Base-by-base conservation (phyloP, 1,284 basidiomycete species). In the Mycena sp. region DNA sequence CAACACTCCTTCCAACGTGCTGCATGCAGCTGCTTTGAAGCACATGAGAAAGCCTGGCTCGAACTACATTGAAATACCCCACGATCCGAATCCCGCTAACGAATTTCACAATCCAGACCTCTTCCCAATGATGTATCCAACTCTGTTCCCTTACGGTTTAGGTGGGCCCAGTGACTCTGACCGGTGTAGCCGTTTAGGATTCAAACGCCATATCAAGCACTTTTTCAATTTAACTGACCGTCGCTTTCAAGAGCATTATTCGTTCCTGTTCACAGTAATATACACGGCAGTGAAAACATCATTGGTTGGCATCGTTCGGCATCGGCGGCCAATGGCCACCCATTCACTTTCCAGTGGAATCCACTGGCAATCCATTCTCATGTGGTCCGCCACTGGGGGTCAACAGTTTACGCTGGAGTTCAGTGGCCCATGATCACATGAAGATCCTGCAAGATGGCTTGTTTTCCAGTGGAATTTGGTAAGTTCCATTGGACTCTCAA, bases 131-230 rank as follows among this genome's bases (percentile, higher is more conserved):
- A 73, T 78, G 10, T 78, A 76, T 64, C 77, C 76, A 0, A 74
- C 73, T n/a, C 63, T 79, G 7, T 79, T 77, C 64, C 79, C 77
- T 0, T 80, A 75, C 64, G 78, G 80, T 2, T 60, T 76, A 5
- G 78, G 79, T 4, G 79, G 77, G 0, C 72, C 76, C 59, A 76
- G 79, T 49, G 66, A 80, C 51, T 25, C n/a, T 0, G 19, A 25
- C 5, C 44, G 76, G 1, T 23, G 6, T 0, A 30, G 38, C 0
- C 19, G 41, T 0, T 6, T 80, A 0, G 69, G 68, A 2, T 55
- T 78, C 11, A 70, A 74, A 50, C 25, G n/a, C 1, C 74, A 78
- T 37, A 65, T 75, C 0, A 71, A 70, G 25, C 73, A 78, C 52
- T 55, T 75, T n/a, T 70, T 79, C 12, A 62, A 32, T 12, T 54